A percentile compares a stretch with the other conserved stretches of the same genome.
These are phyloP conservation scores for Fusarium austroafricanum DNA, from an alignment of 2,329 filamentous ascomycete genomes.

Conservation along the genomic window DNA sequence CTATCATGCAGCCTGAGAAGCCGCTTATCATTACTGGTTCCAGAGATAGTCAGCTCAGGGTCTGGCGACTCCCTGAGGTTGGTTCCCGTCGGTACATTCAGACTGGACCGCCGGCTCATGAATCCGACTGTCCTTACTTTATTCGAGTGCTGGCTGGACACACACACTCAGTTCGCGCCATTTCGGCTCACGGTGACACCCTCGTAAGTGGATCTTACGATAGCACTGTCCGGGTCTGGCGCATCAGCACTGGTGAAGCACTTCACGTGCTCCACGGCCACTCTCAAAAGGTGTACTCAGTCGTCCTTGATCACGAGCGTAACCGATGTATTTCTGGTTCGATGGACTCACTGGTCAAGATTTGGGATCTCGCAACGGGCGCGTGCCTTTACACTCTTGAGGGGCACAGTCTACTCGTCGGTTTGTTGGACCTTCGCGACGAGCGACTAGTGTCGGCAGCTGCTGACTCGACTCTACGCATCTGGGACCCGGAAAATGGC, in stretches of 20 bases:
- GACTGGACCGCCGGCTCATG: constrained; percentile 77
- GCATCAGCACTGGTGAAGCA: constrained; percentile 92
- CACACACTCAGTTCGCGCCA: constrained; percentile 92
- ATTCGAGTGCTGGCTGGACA: constrained; percentile 88
- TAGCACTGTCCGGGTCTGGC: constrained; percentile 94
- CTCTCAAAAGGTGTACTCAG: constrained; percentile 94
- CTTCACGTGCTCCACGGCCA: constrained; percentile 88
- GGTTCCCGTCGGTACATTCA: constrained; percentile 83
- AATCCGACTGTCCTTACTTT: constrained; percentile 92
- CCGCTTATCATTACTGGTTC: constrained; percentile 98
- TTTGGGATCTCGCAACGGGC: constrained; percentile 93
- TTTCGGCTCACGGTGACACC: constrained; percentile 93
- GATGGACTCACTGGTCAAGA: constrained; percentile 98
- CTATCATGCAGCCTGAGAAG: constrained; percentile 91
- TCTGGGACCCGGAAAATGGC: constrained; percentile 96
- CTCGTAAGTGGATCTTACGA: constrained; percentile 99
- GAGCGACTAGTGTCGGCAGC: constrained; percentile 94
- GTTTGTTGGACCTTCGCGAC: constrained; percentile 87
- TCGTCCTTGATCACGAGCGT: constrained; percentile 90
- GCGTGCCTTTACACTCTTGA: constrained; percentile 89
- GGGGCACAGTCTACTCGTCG: constrained; percentile 91
- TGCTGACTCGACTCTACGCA: constrained; percentile 92
- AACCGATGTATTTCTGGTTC: constrained; percentile 97
- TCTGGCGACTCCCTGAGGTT: constrained; percentile 91
- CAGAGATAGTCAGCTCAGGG: constrained; percentile 89